Evolutionary conservation across 768 basidiomycete genomes (phyloP).

Genomic region (Tephrocybe sp.): DNA sequence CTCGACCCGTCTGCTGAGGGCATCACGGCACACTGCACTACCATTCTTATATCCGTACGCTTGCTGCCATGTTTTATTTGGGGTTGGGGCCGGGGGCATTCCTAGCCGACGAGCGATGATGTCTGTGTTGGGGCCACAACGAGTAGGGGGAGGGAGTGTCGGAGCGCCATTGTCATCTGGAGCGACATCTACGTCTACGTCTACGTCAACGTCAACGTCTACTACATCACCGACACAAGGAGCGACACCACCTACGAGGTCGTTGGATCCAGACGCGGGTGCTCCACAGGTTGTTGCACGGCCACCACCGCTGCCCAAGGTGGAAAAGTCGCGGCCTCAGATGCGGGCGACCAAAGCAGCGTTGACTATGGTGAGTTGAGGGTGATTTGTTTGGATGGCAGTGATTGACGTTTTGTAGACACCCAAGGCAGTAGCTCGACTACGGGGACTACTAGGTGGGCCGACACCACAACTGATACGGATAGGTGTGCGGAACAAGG

Average conservation of each 20-base stretch:
- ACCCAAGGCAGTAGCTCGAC: constrained; percentile 68
- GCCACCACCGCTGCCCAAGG: constrained; percentile 67
- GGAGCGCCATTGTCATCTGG: too few species aligned
- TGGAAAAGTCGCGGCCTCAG: constrained; percentile 59
- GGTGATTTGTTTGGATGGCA: constrained; percentile 1
- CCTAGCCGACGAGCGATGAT: constrained; percentile 60
- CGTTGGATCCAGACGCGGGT: constrained; percentile 54
- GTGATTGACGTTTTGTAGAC: constrained; percentile 48
- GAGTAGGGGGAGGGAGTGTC: too few species aligned
- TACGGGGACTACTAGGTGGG: constrained; percentile 70
- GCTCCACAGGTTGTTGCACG: constrained; percentile 72
- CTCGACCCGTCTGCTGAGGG: constrained; percentile 26
- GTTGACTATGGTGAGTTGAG: constrained; percentile 60
- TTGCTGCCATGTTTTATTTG: constrained; percentile 23
- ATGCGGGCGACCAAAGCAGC: constrained; percentile 76
- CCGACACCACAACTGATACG: constrained; percentile 91
- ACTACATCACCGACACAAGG: constrained; percentile 1
- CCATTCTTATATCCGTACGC: constrained; percentile 26
- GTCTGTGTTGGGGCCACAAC: constrained; percentile 51
- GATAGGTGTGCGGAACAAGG: constrained; percentile 95
- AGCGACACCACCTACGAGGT: constrained; percentile 36
- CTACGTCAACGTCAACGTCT: not conserved
- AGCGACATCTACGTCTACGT: not conserved
- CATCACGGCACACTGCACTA: constrained; percentile 27
- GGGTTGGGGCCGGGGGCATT: constrained; percentile 29